Base-by-base conservation (phyloP, 805 yeast species). In the Wickerhamiella sorbophila region DNA sequence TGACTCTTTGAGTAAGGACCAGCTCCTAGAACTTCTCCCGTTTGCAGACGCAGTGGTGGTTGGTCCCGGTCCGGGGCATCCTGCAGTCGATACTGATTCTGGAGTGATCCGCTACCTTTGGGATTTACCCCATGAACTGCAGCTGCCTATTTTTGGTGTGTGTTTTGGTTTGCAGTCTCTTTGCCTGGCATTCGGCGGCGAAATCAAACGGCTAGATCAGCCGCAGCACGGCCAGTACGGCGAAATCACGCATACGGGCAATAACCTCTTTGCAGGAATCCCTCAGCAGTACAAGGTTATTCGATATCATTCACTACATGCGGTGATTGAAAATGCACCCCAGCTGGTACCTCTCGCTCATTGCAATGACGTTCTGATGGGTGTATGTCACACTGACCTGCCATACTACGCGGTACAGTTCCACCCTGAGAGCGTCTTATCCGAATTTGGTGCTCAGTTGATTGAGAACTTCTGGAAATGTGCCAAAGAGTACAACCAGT, bases 1-100 rank as follows among this genome's bases (percentile, higher is more conserved):
- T 56, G 85, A 81, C 53, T 61, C 77, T 0, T 62, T 71, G 18
- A 41, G 60, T 1, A 45, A 49, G 2, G 60, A 38, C 9, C 45
- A 57, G 32, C 63, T 80, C 38, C 49, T 51, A 4, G 44, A 52
- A 1, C 66, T 70, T 44, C 54, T 83, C 16, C 64, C 67, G 0
- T 54, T 64, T 5, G 76, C 84, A 49, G 84, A 81, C 44, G 85
- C 85, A 27, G 66, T 91, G 2, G 75, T 91, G 0, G 69, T 91
- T 6, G 98, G 98, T 0, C 99, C 99, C 0, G 99, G 99, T 0
- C 99, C 99, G 0, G 99, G 99, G 0, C 75, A 82, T 51, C 98
- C 98, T 0, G 59, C 62, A 1, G 62, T 64, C 51, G 53, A 69
- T 3, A 50, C 55, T 1, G 96, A 87, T 52, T 73, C 79, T 22